Evolutionary conservation across 1,284 basidiomycete species (phyloP), one percentile per base, ranked within the genome.

Genomic region (Leccinum variabile): DNA sequence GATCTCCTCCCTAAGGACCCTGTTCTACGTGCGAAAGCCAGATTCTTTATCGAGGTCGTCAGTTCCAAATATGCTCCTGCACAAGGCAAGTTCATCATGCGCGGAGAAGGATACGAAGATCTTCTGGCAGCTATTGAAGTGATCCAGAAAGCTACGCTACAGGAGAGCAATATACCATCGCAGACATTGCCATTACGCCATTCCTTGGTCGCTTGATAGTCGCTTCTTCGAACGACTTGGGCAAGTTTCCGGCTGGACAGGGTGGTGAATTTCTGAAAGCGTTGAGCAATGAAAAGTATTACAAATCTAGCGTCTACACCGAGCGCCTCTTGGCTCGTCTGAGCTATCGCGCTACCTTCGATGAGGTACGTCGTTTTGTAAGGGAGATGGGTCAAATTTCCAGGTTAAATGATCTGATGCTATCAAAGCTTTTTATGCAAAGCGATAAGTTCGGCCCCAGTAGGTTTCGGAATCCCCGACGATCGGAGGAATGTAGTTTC

Each of bases 51-150:
- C 63, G 78, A 81, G 32, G 65, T 69, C 22, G 69, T 78, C 44
- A 70, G 73, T 37, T 80, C 74, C 59, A 82, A 82, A 65, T 70
- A 83, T 63, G 46, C 72, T n/a, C 77, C 81, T 0, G 71, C 73
- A 0, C 81, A 69, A 63, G 62, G 68, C 33, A 79, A 71, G 11
- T 76, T 81, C 59, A 52, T 78, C 16, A 32, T 69, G 14, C 71
- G 75, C 1, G 84, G 84, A 13, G 81, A 80, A 63, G 68, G 78
- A 11, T 71, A 76, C 9, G 79, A 80, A 5, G 74, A 68, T n/a
- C 60, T 87, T 39, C 66, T 82, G 25, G 65, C 67, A 2, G 81
- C 72, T 0, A 66, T 82, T 39, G 80, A 81, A 44, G 72, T 70
- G 3, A 63, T 85, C 11, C 82, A 28, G 71, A 76, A 69, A 67